A percentile compares a stretch with the other conserved stretches of the same genome.
Evolutionary conservation across 1,284 basidiomycete species (phyloP).

Genomic region (Uromyces viciae-fabae): DNA sequence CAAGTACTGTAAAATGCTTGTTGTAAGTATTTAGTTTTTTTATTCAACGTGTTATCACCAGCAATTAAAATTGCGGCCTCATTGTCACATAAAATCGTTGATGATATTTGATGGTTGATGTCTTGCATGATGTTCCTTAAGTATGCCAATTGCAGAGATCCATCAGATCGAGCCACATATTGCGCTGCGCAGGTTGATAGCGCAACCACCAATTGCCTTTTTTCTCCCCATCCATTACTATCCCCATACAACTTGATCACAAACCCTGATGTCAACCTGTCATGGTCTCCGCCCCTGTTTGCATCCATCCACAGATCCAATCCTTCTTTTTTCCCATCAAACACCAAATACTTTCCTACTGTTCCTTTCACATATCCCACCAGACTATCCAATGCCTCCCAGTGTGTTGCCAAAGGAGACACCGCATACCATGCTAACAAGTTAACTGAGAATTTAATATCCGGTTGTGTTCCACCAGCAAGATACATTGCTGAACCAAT

Average conservation of each 20-base stretch:
- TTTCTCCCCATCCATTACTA: not conserved
- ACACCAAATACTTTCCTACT: not conserved
- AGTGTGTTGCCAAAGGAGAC: not conserved
- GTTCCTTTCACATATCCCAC: too few species aligned
- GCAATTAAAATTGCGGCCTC: not conserved
- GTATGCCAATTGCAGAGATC: not conserved
- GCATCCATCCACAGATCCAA: constrained; percentile 10
- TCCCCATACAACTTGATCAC: not conserved
- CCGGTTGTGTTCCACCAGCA: not conserved
- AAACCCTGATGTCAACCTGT: not conserved
- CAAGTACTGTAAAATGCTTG: not conserved
- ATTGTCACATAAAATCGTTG: not conserved
- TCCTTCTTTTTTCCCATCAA: not conserved
- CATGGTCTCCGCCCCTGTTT: constrained; percentile 4
- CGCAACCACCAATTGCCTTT: not conserved
- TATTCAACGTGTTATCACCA: not conserved
- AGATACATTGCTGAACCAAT: constrained; percentile 12
- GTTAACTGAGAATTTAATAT: not conserved
- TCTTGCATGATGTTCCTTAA: not conserved
- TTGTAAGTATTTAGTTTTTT: not conserved
- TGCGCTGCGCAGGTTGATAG: not conserved
- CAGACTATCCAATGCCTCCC: constrained; percentile 12
- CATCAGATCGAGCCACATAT: not conserved
- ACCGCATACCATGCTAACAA: not conserved
- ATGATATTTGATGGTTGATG: not conserved